Conservation (phyloP, 2,329 filamentous ascomycete genomes). For the Aureobasidium sp. region DNA sequence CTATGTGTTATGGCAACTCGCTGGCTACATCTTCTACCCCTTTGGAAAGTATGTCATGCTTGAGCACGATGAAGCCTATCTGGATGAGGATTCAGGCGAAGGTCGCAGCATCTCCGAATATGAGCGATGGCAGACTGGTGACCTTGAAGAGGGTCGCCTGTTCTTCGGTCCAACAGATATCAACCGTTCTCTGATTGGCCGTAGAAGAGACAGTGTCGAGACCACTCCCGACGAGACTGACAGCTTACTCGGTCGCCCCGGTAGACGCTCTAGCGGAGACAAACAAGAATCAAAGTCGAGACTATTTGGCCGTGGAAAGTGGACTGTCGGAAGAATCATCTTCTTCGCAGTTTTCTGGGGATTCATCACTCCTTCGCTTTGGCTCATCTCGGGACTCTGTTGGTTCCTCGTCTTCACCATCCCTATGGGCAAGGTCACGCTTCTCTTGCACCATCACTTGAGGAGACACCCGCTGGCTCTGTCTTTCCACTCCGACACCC, state of each 20-base stretch:
- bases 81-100: constrained; percentile 90
- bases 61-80: constrained; percentile 86
- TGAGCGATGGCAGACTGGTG: constrained; percentile 96
- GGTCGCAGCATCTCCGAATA: constrained; percentile 97
- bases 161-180: constrained; percentile 77
- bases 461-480: constrained; percentile 86
- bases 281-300: constrained; percentile 57
- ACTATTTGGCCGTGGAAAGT: constrained; percentile 89
- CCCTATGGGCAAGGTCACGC: constrained; percentile 93
- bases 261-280: constrained; percentile 32
- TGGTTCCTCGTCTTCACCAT: constrained; percentile 98
- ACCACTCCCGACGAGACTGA: constrained; percentile 75
- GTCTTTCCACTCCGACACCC: constrained; percentile 81
- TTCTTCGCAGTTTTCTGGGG: constrained; percentile 97
- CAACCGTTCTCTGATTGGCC: constrained; percentile 72
- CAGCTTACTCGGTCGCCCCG: constrained; percentile 67
- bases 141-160: constrained; percentile 87
- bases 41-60: constrained; percentile 95
- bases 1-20: constrained; percentile 71
- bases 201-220: constrained; percentile 80
- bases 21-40: constrained; percentile 84
- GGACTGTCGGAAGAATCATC: constrained; percentile 88
- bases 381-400: constrained; percentile 79
- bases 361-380: constrained; percentile 74
- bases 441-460: constrained; percentile 83